A percentile compares a stretch with the other conserved stretches of the same genome.
Conservation (phyloP, 2,329 filamentous ascomycete genomes). For the Diaporthe nobilis region DNA sequence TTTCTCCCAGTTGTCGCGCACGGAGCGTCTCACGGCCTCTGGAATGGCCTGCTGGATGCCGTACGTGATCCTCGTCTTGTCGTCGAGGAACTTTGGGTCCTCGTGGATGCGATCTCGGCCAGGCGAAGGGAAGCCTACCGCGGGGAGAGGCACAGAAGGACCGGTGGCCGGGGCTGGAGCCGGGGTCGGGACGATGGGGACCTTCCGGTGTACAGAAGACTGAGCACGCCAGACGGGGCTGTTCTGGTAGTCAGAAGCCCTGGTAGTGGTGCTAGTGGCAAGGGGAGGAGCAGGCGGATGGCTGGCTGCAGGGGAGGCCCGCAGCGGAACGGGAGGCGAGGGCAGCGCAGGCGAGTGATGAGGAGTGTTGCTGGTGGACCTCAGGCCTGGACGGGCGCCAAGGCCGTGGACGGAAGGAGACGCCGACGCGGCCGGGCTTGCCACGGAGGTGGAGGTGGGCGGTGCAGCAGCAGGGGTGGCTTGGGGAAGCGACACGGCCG, state of each 20-base stretch:
- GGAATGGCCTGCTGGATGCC: conserved; percentile 58
- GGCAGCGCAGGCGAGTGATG: conserved; percentile 13
- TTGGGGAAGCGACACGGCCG: neutral
- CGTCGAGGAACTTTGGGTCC: conserved; percentile 56
- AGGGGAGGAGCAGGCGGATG: neutral
- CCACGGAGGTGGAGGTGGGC: neutral
- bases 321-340: conserved; percentile 1
- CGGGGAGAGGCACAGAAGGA: neutral
- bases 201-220: neutral
- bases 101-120: conserved; percentile 46
- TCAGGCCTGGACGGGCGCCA: neutral
- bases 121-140: conserved; percentile 54
- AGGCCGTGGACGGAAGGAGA: conserved; percentile 6
- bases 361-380: conserved; percentile 10
- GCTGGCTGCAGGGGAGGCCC: neutral
- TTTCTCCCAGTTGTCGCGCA: conserved; percentile 67
- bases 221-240: neutral
- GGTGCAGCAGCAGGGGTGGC: neutral
- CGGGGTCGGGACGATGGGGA: neutral
- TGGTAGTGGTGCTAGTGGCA: neutral
- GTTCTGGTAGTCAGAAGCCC: neutral
- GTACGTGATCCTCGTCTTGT: conserved; percentile 55
- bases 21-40: conserved; percentile 61
- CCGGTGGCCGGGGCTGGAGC: neutral
- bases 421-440: neutral